phyloP scores from a whole-genome alignment of 371 early-diverging fungal genomes.

The Fennellomyces sp. region DNA sequence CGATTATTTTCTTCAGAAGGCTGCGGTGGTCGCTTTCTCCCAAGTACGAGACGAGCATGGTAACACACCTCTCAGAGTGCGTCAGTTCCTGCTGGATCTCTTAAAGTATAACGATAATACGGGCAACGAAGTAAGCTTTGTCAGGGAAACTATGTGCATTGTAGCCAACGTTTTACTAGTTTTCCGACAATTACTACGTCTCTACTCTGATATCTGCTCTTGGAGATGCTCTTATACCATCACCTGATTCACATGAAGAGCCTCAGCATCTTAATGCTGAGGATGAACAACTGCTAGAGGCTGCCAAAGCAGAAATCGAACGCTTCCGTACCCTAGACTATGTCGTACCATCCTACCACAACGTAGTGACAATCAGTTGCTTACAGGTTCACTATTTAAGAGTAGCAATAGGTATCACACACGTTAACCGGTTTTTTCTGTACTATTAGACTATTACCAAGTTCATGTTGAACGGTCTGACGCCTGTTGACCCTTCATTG shows the following conservation, averaged over 20 bases:
- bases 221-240: slow-evolving; percentile 69
- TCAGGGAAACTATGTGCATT: not conserved
- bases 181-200: slow-evolving; percentile 83
- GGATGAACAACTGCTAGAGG: slow-evolving; percentile 52
- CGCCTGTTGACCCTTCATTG: slow-evolving; percentile 66
- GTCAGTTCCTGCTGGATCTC: slow-evolving; percentile 74
- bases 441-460: slow-evolving; percentile 34
- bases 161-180: slow-evolving; percentile 28
- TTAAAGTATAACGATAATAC: slow-evolving; percentile 92
- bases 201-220: slow-evolving; percentile 72
- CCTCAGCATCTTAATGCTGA: slow-evolving; percentile 47
- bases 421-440: no score
- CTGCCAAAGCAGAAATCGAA: slow-evolving; percentile 74
- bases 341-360: slow-evolving; percentile 85
- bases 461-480: slow-evolving; percentile 63
- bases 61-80: slow-evolving; percentile 65
- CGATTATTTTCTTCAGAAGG: slow-evolving; percentile 91
- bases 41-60: slow-evolving; percentile 69
- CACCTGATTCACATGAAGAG: slow-evolving; percentile 35
- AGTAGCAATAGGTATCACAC: no score
- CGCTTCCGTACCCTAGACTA: slow-evolving; percentile 80
- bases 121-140: slow-evolving; percentile 67
- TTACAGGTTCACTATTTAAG: no score
- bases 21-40: slow-evolving; percentile 76
- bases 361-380: slow-evolving; percentile 80